phyloP scores from a whole-genome alignment of 495 filamentous ascomycete genomes.

The Xylaria intraflava region DNA sequence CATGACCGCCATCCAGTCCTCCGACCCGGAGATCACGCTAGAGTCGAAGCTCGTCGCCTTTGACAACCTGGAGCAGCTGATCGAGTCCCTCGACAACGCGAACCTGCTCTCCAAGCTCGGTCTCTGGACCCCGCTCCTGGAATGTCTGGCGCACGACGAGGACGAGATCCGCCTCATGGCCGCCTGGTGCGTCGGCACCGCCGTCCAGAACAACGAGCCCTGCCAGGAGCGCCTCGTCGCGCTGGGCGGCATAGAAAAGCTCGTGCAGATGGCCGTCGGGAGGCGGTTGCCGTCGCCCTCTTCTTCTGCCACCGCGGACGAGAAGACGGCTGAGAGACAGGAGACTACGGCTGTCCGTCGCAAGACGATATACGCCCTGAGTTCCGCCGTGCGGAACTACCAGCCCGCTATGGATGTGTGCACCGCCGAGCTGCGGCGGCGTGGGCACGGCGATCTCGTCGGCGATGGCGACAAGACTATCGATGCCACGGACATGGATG shows the following conservation, averaged over 20 bases:
- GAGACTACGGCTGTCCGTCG: conserved; percentile 59
- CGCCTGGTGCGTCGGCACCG: conserved; percentile 87
- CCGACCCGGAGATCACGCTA: conserved; percentile 53
- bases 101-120: conserved; percentile 76
- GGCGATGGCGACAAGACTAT: conserved; percentile 32
- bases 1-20: conserved; percentile 63
- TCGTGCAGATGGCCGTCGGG: conserved; percentile 56
- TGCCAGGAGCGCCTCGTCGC: conserved; percentile 71
- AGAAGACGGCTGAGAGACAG: conserved; percentile 16
- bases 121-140: conserved; percentile 74
- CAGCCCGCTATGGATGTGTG: conserved; percentile 66
- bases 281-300: conserved; percentile 18
- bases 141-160: conserved; percentile 59
- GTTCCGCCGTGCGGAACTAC: conserved; percentile 75
- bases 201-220: conserved; percentile 90
- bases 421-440: conserved; percentile 51
- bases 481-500: conserved; percentile 80
- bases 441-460: conserved; percentile 37
- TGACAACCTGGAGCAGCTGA: conserved; percentile 91
- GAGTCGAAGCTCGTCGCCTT: conserved; percentile 81
- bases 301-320: background rate
- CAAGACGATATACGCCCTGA: conserved; percentile 84
- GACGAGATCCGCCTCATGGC: conserved; percentile 69
- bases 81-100: conserved; percentile 90
- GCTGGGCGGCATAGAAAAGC: conserved; percentile 59